A percentile compares a stretch with the other conserved stretches of the same genome.
These are phyloP conservation scores for Pseudozyma tsukubaensis DNA, from an alignment of 1,284 basidiomycete genomes.

Conservation along the genomic window DNA sequence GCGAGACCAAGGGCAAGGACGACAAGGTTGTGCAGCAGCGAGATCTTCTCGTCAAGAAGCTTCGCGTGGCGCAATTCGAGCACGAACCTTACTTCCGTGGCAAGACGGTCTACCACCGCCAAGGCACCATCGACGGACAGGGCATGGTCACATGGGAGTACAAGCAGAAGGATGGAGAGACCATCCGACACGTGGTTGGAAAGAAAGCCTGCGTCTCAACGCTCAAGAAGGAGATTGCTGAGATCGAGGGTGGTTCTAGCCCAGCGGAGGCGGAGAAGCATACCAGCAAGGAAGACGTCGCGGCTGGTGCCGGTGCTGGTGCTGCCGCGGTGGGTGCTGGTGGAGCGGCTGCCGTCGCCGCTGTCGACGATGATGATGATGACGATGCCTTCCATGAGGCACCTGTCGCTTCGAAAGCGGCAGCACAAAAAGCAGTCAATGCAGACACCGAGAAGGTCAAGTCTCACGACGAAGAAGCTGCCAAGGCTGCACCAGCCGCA, in stretches of 20 bases:
- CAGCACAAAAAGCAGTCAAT: constrained; percentile 28
- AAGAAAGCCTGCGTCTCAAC: constrained; percentile 47
- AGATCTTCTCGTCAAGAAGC: constrained; percentile 62
- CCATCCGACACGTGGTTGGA: constrained; percentile 60
- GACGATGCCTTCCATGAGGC: constrained; percentile 47
- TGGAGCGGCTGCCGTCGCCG: constrained; percentile 21
- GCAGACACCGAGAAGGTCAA: constrained; percentile 47
- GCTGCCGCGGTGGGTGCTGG: constrained; percentile 31
- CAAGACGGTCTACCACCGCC: constrained; percentile 66
- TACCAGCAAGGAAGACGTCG: constrained; percentile 25
- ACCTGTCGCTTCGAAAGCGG: constrained; percentile 35
- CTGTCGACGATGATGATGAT: constrained; percentile 13
- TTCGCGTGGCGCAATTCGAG: constrained; percentile 67
- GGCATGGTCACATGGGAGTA: constrained; percentile 64
- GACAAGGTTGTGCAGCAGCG: constrained; percentile 53
- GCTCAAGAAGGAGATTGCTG: constrained; percentile 57
- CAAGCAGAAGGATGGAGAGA: constrained; percentile 62
- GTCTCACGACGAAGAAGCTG: constrained; percentile 46
- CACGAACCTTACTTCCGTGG: constrained; percentile 68
- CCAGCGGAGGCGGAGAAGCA: constrained; percentile 32
- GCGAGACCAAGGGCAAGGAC: constrained; percentile 48
- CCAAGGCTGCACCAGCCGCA: constrained; percentile 6
- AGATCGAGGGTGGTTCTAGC: constrained; percentile 52
- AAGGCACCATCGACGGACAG: constrained; percentile 67
- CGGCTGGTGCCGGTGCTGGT: constrained; percentile 15